Evolutionary conservation across 306 rosid genomes (phyloP).

Genomic region (Crotalaria pallida): DNA sequence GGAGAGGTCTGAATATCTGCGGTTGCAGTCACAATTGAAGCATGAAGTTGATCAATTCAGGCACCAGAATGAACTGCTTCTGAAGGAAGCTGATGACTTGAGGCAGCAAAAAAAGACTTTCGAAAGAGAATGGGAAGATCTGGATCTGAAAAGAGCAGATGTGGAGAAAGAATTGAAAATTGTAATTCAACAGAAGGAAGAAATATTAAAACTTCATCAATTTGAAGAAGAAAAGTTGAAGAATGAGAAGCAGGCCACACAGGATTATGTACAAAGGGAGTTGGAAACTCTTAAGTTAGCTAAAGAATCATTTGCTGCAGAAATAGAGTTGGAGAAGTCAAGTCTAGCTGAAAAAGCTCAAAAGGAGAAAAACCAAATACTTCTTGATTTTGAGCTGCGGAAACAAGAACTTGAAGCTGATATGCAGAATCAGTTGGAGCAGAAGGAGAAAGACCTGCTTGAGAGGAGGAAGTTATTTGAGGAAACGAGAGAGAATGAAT

Average conservation of each 20-base stretch:
- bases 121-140: slow-evolving; percentile 97
- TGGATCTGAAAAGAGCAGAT: slow-evolving; percentile 81
- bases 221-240: slow-evolving; percentile 72
- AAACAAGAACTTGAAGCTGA: slow-evolving; percentile 75
- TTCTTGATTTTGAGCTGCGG: slow-evolving; percentile 64
- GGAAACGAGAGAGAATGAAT: slow-evolving; percentile 70
- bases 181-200: slow-evolving; percentile 62
- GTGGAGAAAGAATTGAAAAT: slow-evolving; percentile 60
- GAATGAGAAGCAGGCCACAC: slow-evolving; percentile 53
- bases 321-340: slow-evolving; percentile 71
- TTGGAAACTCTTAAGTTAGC: slow-evolving; percentile 65
- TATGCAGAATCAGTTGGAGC: slow-evolving; percentile 73
- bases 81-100: slow-evolving; percentile 86
- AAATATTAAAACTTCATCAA: slow-evolving; percentile 53
- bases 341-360: slow-evolving; percentile 61
- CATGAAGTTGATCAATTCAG: slow-evolving; percentile 82
- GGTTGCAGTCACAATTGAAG: slow-evolving; percentile 76
- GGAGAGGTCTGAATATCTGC: slow-evolving; percentile 68
- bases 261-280: slow-evolving; percentile 62
- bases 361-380: slow-evolving; percentile 70
- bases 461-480: slow-evolving; percentile 64
- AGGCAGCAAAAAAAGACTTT: slow-evolving; percentile 84
- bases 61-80: slow-evolving; percentile 66
- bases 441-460: slow-evolving; percentile 61
- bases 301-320: slow-evolving; percentile 72